Conservation (phyloP, 2,329 filamentous ascomycete species). For the Arthroderma sp. region DNA sequence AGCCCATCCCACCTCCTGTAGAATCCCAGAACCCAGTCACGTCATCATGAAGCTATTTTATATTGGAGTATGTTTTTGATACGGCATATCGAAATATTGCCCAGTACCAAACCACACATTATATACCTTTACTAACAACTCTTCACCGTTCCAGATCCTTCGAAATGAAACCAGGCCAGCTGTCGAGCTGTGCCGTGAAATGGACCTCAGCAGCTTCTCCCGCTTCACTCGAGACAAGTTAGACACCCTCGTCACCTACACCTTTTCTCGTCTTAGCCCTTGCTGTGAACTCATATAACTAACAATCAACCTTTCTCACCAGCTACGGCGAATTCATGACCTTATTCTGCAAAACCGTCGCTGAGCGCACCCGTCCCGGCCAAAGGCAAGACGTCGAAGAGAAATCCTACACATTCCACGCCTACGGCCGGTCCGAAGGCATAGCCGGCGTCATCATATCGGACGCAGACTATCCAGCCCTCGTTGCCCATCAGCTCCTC, state of each 20-base stretch:
- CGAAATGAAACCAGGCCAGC: conserved; percentile 67
- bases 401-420: conserved; percentile 48
- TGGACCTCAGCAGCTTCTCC: conserved; percentile 64
- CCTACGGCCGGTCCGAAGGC: conserved; percentile 61
- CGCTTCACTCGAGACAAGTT: conserved; percentile 65
- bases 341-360: conserved; percentile 74
- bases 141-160: conserved; percentile 47
- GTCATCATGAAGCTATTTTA: conserved; percentile 73
- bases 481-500: conserved; percentile 39
- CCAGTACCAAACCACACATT: neutral
- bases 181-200: conserved; percentile 62
- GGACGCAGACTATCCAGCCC: conserved; percentile 34
- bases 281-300: neutral
- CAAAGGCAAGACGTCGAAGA: conserved; percentile 53
- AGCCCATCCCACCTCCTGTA: too few relatives aligned
- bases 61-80: conserved; percentile 54
- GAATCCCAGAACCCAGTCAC: neutral
- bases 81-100: neutral
- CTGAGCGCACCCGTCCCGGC: conserved; percentile 68
- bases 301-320: conserved; percentile 8
- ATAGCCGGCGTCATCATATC: conserved; percentile 65
- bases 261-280: neutral
- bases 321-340: conserved; percentile 61
- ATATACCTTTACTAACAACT: too few relatives aligned
- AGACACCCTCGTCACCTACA: conserved; percentile 13